A percentile compares a stretch with the other conserved stretches of the same genome.
phyloP scores from a whole-genome alignment of 2,329 filamentous ascomycete genomes.

The Neocucurbitaria cava region DNA sequence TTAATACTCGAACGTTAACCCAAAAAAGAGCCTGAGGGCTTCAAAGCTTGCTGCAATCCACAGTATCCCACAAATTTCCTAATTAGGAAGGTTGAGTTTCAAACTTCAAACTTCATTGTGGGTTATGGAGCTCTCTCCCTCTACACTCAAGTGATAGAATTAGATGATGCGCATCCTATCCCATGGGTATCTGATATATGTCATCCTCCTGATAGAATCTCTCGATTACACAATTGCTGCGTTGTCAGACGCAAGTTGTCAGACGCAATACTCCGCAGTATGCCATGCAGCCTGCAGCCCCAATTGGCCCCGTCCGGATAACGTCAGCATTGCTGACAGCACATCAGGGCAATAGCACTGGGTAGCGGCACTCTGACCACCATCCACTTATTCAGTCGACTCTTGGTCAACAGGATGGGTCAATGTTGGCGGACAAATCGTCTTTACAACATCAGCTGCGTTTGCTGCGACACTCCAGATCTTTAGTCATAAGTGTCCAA shows the following conservation, averaged over 20 bases:
- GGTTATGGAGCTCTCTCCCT: no score
- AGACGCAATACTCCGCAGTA: neutral
- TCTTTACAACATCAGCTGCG: constrained; percentile 56
- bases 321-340: constrained; percentile 16
- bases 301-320: neutral
- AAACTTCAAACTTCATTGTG: no score
- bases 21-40: no score
- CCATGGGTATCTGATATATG: neutral
- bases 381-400: constrained; percentile 42
- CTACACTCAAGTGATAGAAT: no score
- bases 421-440: constrained; percentile 55
- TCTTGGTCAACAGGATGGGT: constrained; percentile 54
- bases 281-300: neutral
- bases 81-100: no score
- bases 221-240: no score
- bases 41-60: no score
- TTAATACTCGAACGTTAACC: no score
- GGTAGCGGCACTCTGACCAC: constrained; percentile 51
- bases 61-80: no score
- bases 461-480: no score
- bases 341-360: constrained; percentile 49
- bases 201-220: neutral
- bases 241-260: no score
- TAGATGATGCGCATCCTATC: neutral
- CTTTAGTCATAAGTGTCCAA: no score